phyloP scores from a whole-genome alignment of 371 early-diverging fungal species.

The Nosema granulosis region DNA sequence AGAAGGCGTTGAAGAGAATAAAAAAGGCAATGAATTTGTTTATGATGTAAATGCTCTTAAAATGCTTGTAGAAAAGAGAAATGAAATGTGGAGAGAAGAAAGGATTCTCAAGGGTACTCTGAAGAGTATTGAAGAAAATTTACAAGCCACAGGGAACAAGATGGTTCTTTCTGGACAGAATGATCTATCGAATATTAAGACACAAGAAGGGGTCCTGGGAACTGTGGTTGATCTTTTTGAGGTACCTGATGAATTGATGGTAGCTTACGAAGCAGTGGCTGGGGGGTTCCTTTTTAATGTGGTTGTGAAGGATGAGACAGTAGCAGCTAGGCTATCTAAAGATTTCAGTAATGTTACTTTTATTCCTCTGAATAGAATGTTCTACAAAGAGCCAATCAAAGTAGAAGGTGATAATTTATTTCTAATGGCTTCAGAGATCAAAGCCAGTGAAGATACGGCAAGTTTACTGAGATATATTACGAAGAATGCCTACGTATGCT shows the following conservation, averaged over 20 bases:
- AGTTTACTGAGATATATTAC: slow-evolving; percentile 52
- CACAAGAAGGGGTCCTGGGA: slow-evolving; percentile 68
- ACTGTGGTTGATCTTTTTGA: slow-evolving; percentile 63
- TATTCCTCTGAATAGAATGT: slow-evolving; percentile 75
- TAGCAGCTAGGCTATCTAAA: slow-evolving; percentile 75
- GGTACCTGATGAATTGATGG: slow-evolving; percentile 56
- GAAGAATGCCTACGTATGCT: slow-evolving; percentile 49
- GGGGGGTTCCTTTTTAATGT: slow-evolving; percentile 79
- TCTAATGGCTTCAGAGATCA: slow-evolving; percentile 35
- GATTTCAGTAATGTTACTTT: slow-evolving; percentile 80
- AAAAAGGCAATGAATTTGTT: slow-evolving; percentile 7
- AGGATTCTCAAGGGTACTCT: slow-evolving; percentile 35
- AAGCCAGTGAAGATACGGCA: slow-evolving; percentile 47
- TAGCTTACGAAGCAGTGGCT: slow-evolving; percentile 59
- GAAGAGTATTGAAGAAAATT: slow-evolving; percentile 34
- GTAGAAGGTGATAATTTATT: slow-evolving; percentile 36
- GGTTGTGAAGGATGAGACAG: slow-evolving; percentile 85
- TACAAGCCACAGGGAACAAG: slow-evolving; percentile 41
- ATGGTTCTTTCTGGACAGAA: slow-evolving; percentile 47
- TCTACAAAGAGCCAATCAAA: background rate
- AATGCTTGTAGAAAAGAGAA: slow-evolving; percentile 24
- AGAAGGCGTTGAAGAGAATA: slow-evolving; percentile 4
- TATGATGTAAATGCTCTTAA: slow-evolving; percentile 17
- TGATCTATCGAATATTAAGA: slow-evolving; percentile 49
- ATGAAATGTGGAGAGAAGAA: slow-evolving; percentile 57